Evolutionary conservation across 2,329 filamentous ascomycete species (phyloP).

Genomic region (Penicillium sp.): DNA sequence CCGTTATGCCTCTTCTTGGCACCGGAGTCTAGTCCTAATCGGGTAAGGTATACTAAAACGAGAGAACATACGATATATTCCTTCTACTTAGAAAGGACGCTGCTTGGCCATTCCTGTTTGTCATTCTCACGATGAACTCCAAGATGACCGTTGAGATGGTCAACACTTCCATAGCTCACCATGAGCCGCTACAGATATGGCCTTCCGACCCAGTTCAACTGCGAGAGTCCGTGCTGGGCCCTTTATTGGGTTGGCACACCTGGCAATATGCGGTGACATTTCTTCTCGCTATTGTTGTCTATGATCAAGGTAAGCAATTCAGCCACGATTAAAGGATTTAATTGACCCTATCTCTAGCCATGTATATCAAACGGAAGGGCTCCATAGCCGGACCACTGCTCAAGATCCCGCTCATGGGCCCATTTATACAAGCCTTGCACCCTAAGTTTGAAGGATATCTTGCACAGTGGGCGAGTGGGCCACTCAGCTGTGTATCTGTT

Average conservation of each 20-base stretch:
- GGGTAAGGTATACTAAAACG: conserved; percentile 1
- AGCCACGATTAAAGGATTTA: background rate
- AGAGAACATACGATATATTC: background rate
- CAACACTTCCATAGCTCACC: conserved; percentile 14
- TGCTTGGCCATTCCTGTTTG: background rate
- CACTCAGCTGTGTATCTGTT: conserved; percentile 86
- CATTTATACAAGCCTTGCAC: conserved; percentile 80
- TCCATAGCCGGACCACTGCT: conserved; percentile 67
- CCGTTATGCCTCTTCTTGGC: conserved; percentile 11
- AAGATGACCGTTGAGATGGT: conserved; percentile 10
- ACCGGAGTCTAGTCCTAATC: conserved; percentile 28
- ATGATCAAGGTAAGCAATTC: conserved; percentile 71
- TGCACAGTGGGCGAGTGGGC: conserved; percentile 81
- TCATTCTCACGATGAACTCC: background rate
- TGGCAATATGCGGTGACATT: conserved; percentile 50
- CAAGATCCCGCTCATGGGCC: conserved; percentile 77
- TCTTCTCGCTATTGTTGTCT: conserved; percentile 65
- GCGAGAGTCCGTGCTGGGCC: background rate
- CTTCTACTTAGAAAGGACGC: background rate
- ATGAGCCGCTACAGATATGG: conserved; percentile 10
- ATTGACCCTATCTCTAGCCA: conserved; percentile 49
- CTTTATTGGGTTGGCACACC: conserved; percentile 41
- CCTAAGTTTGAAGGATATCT: conserved; percentile 83
- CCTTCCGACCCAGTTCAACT: background rate
- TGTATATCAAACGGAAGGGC: conserved; percentile 68